A percentile compares a stretch with the other conserved stretches of the same genome.
These are phyloP conservation scores for Candida takata DNA, from an alignment of 805 yeast genomes.

Conservation along the genomic window DNA sequence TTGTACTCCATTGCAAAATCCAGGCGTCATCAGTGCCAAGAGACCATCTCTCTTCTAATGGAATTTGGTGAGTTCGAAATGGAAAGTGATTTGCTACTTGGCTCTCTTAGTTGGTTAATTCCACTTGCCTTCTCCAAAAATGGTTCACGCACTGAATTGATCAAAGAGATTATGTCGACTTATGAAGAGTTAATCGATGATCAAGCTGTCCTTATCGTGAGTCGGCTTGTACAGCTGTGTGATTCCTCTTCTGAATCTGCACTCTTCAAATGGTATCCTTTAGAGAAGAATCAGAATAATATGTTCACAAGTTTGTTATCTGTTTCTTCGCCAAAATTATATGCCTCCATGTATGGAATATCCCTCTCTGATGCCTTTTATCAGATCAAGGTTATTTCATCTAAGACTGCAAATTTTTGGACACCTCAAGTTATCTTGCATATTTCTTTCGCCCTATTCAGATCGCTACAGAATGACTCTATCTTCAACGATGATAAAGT, in stretches of 20 bases:
- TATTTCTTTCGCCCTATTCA: slow-evolving; percentile 28
- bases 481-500: slow-evolving; percentile 20
- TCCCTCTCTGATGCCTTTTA: slow-evolving; percentile 12
- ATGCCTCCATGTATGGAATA: slow-evolving; percentile 5
- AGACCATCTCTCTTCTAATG: slow-evolving; percentile 1
- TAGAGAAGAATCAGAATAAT: slow-evolving; percentile 1
- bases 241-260: slow-evolving; percentile 31
- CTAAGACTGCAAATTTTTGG: slow-evolving; percentile 28
- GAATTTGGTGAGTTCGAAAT: not conserved
- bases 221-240: slow-evolving; percentile 31
- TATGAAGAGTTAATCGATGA: slow-evolving; percentile 15
- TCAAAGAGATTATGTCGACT: slow-evolving; percentile 11
- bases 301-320: slow-evolving; percentile 4
- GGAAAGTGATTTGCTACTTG: slow-evolving; percentile 22
- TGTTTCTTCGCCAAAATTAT: slow-evolving; percentile 5
- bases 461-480: slow-evolving; percentile 18
- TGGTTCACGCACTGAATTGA: slow-evolving; percentile 32
- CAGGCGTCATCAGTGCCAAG: not conserved
- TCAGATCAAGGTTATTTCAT: slow-evolving; percentile 6
- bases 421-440: slow-evolving; percentile 28
- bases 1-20: slow-evolving; percentile 34
- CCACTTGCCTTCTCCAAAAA: slow-evolving; percentile 36
- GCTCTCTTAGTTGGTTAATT: slow-evolving; percentile 32
- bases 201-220: slow-evolving; percentile 28
- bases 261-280: slow-evolving; percentile 12